A percentile compares a stretch with the other conserved stretches of the same genome.
These are phyloP conservation scores for Hemileia vastatrix DNA, from an alignment of 1,284 basidiomycete species.

Conservation along the genomic window DNA sequence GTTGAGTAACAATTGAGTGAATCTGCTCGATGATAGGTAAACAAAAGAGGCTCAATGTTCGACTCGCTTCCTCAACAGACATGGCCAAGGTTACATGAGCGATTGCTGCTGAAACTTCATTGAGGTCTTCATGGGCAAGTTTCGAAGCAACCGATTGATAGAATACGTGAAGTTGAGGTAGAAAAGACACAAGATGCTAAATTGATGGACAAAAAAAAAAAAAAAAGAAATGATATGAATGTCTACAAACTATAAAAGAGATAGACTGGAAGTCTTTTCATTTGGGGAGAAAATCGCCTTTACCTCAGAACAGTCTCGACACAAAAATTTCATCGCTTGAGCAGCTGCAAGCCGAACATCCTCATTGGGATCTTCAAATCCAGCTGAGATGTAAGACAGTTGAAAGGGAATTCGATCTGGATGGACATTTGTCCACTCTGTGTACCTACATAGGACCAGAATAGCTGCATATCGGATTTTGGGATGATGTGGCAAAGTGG, in stretches of 20 bases:
- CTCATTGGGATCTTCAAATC: constrained; percentile 68
- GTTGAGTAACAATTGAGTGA: constrained; percentile 41
- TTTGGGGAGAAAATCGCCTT: constrained; percentile 27
- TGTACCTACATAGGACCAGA: constrained; percentile 89
- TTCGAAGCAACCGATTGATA: constrained; percentile 64
- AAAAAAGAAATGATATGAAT: constrained; percentile 17
- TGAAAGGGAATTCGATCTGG: constrained; percentile 76
- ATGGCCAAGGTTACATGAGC: constrained; percentile 88
- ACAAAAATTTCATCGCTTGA: constrained; percentile 91
- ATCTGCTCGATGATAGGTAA: constrained; percentile 51
- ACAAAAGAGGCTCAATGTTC: constrained; percentile 72
- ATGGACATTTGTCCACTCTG: constrained; percentile 89
- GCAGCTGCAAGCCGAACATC: constrained; percentile 82
- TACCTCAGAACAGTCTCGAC: constrained; percentile 86
- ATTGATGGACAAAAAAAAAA: constrained; percentile 10
- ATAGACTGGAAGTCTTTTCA: not conserved
- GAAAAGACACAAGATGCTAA: constrained; percentile 78
- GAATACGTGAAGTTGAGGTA: constrained; percentile 85
- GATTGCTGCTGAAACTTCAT: constrained; percentile 88
- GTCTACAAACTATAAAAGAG: not conserved
- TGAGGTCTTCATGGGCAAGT: constrained; percentile 73
- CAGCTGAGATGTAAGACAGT: constrained; percentile 81
- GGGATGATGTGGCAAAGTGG: constrained; percentile 79
- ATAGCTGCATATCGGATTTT: constrained; percentile 89
- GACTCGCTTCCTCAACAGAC: constrained; percentile 72